These are phyloP conservation scores for Apiospora pterosperma DNA, from an alignment of 2,329 filamentous ascomycete genomes.

Conservation along the genomic window DNA sequence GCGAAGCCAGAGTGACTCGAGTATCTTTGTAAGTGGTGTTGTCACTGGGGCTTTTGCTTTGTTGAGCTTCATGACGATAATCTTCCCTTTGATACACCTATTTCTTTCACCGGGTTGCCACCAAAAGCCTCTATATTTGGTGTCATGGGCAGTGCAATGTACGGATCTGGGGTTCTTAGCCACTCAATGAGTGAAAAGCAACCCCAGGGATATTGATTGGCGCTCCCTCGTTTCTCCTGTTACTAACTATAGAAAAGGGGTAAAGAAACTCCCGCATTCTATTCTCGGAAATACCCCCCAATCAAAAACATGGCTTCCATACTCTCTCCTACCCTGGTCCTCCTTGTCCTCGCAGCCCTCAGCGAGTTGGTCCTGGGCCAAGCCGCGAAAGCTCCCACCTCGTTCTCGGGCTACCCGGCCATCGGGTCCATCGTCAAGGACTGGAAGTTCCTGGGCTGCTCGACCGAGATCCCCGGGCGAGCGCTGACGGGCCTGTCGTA, in stretches of 20 bases:
- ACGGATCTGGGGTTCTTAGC: background rate
- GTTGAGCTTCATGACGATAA: background rate
- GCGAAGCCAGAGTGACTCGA: background rate
- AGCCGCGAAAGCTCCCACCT: background rate
- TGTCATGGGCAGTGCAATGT: background rate
- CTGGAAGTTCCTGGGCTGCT: conserved; percentile 14
- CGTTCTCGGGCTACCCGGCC: conserved; percentile 4
- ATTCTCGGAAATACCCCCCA: background rate
- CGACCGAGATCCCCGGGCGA: conserved; percentile 13
- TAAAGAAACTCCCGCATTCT: background rate
- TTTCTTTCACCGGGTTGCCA: background rate
- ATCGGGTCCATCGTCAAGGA: background rate
- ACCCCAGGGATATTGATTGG: background rate
- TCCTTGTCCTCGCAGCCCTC: background rate
- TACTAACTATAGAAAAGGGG: background rate
- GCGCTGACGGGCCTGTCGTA: conserved; percentile 14
- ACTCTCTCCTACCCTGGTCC: background rate
- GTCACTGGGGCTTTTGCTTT: background rate
- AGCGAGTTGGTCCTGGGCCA: background rate
- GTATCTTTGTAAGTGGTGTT: background rate
- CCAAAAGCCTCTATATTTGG: background rate
- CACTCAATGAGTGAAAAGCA: background rate
- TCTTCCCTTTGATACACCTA: background rate
- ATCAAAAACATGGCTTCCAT: background rate
- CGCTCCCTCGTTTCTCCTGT: background rate